phyloP scores from a whole-genome alignment of 2,329 filamentous ascomycete species.

The Trichophyton simii region DNA sequence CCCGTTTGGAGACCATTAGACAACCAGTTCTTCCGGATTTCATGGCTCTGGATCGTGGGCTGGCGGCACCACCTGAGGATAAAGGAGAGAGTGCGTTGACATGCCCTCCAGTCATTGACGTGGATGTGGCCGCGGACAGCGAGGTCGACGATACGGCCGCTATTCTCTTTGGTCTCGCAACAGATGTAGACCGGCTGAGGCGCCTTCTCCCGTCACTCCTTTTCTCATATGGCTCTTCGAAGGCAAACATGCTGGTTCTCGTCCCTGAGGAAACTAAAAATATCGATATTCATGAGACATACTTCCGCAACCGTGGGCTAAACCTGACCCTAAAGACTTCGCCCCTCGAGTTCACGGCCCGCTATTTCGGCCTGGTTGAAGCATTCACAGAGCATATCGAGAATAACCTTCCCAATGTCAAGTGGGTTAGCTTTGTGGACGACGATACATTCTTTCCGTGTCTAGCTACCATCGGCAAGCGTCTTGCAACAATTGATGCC shows the following conservation, averaged over 20 bases:
- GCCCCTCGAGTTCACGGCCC: constrained; percentile 31
- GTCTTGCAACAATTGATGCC: constrained; percentile 28
- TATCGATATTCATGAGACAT: constrained; percentile 28
- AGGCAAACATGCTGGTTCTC: constrained; percentile 30
- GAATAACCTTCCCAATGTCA: constrained; percentile 28
- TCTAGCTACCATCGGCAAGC: constrained; percentile 27
- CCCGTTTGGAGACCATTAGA: constrained; percentile 27
- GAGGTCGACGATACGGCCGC: constrained; percentile 30
- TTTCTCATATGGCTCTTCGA: constrained; percentile 32
- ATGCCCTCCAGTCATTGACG: constrained; percentile 29
- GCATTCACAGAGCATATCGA: constrained; percentile 29
- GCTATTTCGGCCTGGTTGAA: constrained; percentile 33
- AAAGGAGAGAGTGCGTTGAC: constrained; percentile 23
- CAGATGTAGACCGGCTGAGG: constrained; percentile 32
- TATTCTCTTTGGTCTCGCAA: constrained; percentile 32
- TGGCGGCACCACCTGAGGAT: constrained; percentile 20
- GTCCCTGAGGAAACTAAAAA: constrained; percentile 31
- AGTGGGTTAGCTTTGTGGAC: constrained; percentile 33
- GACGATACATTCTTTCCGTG: constrained; percentile 35
- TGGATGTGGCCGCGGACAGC: constrained; percentile 29
- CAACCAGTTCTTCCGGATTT: constrained; percentile 28
- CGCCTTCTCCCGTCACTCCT: constrained; percentile 29
- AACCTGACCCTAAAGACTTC: constrained; percentile 30
- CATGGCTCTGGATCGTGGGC: constrained; percentile 28
- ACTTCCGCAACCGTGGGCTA: constrained; percentile 32